phyloP scores from a whole-genome alignment of 2,329 filamentous ascomycete genomes.

The Colletotrichum salicis region DNA sequence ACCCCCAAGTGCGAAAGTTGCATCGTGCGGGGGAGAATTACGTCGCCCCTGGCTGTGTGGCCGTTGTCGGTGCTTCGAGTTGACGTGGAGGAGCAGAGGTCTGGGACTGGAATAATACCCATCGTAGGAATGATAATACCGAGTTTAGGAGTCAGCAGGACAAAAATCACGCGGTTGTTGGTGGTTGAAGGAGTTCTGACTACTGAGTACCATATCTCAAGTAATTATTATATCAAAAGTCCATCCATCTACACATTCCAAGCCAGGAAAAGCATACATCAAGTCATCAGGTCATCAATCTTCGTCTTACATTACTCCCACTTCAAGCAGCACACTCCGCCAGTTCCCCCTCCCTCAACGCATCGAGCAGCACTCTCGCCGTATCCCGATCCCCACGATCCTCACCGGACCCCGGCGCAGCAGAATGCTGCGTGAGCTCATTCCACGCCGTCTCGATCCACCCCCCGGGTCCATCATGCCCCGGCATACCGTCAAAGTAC shows the following conservation, averaged over 20 bases:
- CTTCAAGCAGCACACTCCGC: conserved; percentile 34
- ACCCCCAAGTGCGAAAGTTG: no score
- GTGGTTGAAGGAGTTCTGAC: no score
- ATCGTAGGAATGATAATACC: no score
- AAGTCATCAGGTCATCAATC: background rate
- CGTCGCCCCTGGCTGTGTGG: no score
- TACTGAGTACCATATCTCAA: no score
- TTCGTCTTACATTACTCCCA: background rate
- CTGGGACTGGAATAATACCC: no score
- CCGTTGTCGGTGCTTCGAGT: no score
- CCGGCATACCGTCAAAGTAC: conserved; percentile 43
- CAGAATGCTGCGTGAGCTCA: conserved; percentile 39
- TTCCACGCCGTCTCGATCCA: conserved; percentile 53
- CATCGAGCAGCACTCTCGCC: conserved; percentile 50
- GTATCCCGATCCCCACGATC: conserved; percentile 50
- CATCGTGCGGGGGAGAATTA: no score
- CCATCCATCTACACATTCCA: background rate
- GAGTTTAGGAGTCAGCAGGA: no score
- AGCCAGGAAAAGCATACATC: background rate
- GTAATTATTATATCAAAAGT: background rate
- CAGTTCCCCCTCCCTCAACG: conserved; percentile 45
- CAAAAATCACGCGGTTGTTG: no score
- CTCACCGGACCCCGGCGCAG: conserved; percentile 26
- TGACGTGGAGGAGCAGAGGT: no score
- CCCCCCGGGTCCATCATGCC: conserved; percentile 42